Percentiles rank a stretch among this genome's conserved stretches.
Evolutionary conservation across 2,329 filamentous ascomycete species (phyloP).

Genomic region (Cryphonectria nitschkei): DNA sequence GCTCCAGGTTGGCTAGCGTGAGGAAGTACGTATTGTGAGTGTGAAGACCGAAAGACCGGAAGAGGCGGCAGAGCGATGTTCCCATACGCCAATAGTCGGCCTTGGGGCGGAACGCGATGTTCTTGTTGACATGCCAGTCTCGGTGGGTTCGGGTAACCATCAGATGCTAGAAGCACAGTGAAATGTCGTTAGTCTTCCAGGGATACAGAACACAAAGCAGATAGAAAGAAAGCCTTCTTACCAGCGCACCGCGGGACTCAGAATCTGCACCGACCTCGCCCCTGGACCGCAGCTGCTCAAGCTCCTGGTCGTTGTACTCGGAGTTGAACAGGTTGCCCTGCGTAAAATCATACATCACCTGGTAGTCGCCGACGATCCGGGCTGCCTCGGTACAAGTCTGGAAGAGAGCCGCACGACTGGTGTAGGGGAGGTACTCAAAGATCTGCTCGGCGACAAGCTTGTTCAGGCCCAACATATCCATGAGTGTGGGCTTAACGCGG

Average conservation of each 20-base stretch:
- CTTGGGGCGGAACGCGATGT: not conserved
- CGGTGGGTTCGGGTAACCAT: constrained; percentile 14
- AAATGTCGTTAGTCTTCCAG: not conserved
- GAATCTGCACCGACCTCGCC: not conserved
- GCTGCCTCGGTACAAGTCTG: constrained; percentile 7
- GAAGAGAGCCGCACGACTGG: constrained; percentile 3
- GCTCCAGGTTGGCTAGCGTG: constrained; percentile 16
- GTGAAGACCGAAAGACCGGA: constrained; percentile 8
- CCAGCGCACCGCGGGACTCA: constrained; percentile 1
- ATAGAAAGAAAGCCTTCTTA: not conserved
- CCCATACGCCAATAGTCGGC: constrained; percentile 4
- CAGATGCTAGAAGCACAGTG: not conserved
- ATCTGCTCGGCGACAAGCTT: constrained; percentile 7
- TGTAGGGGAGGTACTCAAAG: constrained; percentile 11
- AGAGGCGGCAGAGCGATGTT: constrained; percentile 1
- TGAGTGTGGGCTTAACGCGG: not conserved
- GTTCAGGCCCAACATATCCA: not conserved
- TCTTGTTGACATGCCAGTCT: not conserved
- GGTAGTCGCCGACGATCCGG: constrained; percentile 14
- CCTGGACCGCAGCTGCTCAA: not conserved
- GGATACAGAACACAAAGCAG: not conserved
- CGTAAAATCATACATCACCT: constrained; percentile 17
- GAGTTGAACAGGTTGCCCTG: constrained; percentile 2
- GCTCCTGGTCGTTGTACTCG: constrained; percentile 19
- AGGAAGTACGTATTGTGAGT: not conserved